phyloP scores from a whole-genome alignment of 2,329 filamentous ascomycete genomes.

The Sporothrix variecibatus region DNA sequence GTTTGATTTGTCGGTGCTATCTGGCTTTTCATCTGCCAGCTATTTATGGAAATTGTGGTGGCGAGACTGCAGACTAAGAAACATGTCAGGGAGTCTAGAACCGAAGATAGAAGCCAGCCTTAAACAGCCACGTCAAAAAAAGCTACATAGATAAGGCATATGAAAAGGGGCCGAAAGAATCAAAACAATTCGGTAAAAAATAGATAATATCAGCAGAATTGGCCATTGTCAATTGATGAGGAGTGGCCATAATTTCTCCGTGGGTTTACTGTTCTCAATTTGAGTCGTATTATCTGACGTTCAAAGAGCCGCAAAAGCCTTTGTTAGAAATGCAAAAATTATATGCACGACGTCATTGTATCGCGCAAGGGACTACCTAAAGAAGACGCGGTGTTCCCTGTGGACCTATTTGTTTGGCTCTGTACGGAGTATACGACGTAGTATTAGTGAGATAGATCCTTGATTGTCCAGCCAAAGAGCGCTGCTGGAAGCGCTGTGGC shows the following conservation, averaged over 20 bases:
- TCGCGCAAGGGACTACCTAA: neutral
- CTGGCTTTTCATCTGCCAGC: neutral
- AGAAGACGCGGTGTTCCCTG: neutral
- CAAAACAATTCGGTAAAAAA: neutral
- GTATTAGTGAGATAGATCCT: neutral
- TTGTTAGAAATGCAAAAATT: too few species aligned
- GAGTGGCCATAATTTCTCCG: neutral
- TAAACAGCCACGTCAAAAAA: neutral
- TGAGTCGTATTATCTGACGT: neutral
- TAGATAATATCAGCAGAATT: neutral
- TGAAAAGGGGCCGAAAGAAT: neutral
- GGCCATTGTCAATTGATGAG: neutral
- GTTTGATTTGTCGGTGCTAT: too few species aligned
- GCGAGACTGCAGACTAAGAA: neutral
- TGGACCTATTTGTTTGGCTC: neutral
- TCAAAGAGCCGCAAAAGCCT: neutral
- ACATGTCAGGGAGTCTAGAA: conserved; percentile 5
- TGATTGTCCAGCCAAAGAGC: neutral
- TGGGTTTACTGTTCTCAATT: neutral
- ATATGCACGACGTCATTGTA: neutral
- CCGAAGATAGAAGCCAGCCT: neutral
- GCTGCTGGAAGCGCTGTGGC: neutral
- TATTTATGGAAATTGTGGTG: conserved; percentile 15
- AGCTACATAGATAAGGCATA: neutral
- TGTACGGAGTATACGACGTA: too few species aligned